Evolutionary conservation across 2,329 filamentous ascomycete species (phyloP).

Genomic region (Chrysosphaeria jannelii): DNA sequence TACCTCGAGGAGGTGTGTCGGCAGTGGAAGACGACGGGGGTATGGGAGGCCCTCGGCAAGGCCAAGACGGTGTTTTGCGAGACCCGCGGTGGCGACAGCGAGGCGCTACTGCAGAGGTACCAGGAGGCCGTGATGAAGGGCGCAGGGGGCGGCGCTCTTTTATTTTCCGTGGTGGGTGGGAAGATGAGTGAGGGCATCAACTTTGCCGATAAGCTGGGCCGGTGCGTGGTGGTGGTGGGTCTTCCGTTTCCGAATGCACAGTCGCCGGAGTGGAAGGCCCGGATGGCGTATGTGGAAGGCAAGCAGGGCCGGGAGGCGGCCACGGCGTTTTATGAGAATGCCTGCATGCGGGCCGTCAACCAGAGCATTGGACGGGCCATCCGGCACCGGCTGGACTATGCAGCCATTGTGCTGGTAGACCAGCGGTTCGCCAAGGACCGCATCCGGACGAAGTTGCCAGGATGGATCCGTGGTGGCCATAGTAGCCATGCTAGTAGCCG

Average conservation of each 20-base stretch:
- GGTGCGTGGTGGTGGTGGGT: constrained; percentile 74
- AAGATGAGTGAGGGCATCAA: constrained; percentile 96
- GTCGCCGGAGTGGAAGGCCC: constrained; percentile 77
- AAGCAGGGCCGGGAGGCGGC: constrained; percentile 22
- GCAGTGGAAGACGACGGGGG: constrained; percentile 15
- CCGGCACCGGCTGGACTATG: constrained; percentile 65
- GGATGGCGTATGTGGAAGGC: constrained; percentile 53
- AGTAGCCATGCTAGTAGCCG: constrained; percentile 14
- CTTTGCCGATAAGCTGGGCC: constrained; percentile 70
- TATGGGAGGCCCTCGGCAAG: constrained; percentile 26
- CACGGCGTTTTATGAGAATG: constrained; percentile 70
- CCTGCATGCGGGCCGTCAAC: constrained; percentile 90
- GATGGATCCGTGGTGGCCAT: constrained; percentile 61
- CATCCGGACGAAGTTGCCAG: constrained; percentile 53
- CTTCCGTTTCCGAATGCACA: constrained; percentile 78
- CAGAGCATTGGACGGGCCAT: constrained; percentile 88
- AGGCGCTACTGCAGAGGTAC: constrained; percentile 48
- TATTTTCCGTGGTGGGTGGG: constrained; percentile 77
- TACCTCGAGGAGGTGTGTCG: constrained; percentile 50
- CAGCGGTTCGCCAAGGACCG: constrained; percentile 42
- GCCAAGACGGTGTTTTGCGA: constrained; percentile 34
- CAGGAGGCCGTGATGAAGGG: constrained; percentile 28
- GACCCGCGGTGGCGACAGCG: constrained; percentile 17
- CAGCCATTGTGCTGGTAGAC: constrained; percentile 66
- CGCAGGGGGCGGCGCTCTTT: constrained; percentile 20